Percentiles rank a stretch among this genome's conserved stretches.
These are phyloP conservation scores for Rhizopus delemar DNA, from an alignment of 371 early-diverging fungal genomes.

Conservation along the genomic window DNA sequence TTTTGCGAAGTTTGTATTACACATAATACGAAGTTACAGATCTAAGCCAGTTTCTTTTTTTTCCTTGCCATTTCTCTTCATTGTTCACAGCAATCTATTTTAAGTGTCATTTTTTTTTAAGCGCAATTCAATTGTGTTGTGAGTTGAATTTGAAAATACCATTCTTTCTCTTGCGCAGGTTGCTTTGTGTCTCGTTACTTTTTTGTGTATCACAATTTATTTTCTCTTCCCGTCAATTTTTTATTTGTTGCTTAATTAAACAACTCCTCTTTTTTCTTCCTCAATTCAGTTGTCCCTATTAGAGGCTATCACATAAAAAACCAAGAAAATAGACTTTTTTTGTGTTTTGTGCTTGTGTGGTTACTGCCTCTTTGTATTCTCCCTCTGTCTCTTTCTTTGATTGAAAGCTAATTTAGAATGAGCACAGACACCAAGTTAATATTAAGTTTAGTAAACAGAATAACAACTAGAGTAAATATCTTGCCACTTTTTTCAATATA, in stretches of 20 bases:
- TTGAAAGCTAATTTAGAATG: constrained; percentile 11
- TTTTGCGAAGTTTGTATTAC: background rate
- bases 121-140: background rate
- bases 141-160: background rate
- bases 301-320: background rate
- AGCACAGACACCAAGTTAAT: constrained; percentile 38
- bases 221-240: background rate
- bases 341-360: background rate
- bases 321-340: constrained; percentile 1
- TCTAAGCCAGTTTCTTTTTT: background rate
- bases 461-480: constrained; percentile 33
- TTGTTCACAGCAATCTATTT: background rate
- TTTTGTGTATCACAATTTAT: background rate
- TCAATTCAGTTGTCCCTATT: background rate
- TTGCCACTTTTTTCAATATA: background rate
- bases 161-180: background rate
- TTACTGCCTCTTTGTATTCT: background rate
- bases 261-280: background rate
- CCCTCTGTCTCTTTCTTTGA: background rate
- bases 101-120: background rate
- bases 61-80: background rate
- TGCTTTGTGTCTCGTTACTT: background rate
- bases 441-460: constrained; percentile 36
- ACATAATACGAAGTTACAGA: constrained; percentile 3
- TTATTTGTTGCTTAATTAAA: too few species aligned